Conservation (phyloP, 2,329 filamentous ascomycete genomes). For the Dactylellina sp. region DNA sequence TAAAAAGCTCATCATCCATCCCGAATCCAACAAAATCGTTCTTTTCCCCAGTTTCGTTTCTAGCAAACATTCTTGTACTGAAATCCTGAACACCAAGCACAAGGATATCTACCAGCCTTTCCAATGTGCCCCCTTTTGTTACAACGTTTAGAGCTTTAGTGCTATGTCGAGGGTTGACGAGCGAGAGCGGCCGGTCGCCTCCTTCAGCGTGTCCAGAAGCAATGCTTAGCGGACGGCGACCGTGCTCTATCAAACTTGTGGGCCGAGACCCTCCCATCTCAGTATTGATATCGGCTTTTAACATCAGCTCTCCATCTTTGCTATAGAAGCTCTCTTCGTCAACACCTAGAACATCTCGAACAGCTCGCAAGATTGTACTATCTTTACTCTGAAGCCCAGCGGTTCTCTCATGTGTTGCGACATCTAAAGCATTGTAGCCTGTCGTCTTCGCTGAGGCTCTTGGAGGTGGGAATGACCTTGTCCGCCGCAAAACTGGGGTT, state of each 20-base stretch:
- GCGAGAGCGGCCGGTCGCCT: slow-evolving; percentile 42
- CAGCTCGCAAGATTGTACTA: slow-evolving; percentile 60
- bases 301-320: slow-evolving; percentile 61
- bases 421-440: slow-evolving; percentile 61
- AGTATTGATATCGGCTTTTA: slow-evolving; percentile 59
- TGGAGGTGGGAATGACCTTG: slow-evolving; percentile 60
- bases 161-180: slow-evolving; percentile 55
- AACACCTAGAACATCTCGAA: slow-evolving; percentile 61
- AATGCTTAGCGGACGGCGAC: slow-evolving; percentile 51
- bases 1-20: slow-evolving; percentile 62
- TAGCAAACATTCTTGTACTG: slow-evolving; percentile 60
- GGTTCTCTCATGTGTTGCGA: slow-evolving; percentile 60
- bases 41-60: slow-evolving; percentile 36
- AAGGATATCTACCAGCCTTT: slow-evolving; percentile 61
- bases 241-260: slow-evolving; percentile 60
- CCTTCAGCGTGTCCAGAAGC: slow-evolving; percentile 45
- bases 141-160: slow-evolving; percentile 58
- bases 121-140: slow-evolving; percentile 60
- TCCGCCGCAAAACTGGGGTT: slow-evolving; percentile 58
- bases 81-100: slow-evolving; percentile 61
- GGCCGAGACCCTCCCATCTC: slow-evolving; percentile 58
- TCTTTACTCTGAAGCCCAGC: slow-evolving; percentile 61
- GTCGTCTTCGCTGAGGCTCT: slow-evolving; percentile 60
- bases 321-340: slow-evolving; percentile 61
- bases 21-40: slow-evolving; percentile 56